These are phyloP conservation scores for Euphorbia tirucalli DNA, from an alignment of 345 rosid genomes.

Conservation along the genomic window DNA sequence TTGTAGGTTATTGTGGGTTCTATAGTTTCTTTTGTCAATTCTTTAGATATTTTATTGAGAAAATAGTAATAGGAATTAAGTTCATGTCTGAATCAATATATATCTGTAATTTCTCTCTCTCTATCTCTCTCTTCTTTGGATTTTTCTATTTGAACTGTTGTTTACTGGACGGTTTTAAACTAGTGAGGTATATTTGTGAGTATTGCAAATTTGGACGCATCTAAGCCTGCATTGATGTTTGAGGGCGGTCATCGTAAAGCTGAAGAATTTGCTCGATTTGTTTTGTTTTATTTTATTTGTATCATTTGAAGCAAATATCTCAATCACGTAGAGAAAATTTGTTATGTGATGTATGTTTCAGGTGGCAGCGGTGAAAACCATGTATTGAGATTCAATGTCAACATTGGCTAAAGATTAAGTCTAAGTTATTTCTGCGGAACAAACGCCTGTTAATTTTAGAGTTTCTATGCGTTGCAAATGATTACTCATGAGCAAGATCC, in stretches of 20 bases:
- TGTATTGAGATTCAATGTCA: background rate
- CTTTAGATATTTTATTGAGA: background rate
- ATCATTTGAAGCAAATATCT: background rate
- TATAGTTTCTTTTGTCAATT: background rate
- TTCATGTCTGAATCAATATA: background rate
- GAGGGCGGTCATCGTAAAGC: background rate
- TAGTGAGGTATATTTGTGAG: background rate
- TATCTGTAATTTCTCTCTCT: background rate
- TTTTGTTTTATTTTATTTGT: background rate
- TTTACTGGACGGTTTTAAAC: background rate
- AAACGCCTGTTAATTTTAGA: background rate
- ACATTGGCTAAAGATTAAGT: background rate
- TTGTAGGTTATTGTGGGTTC: background rate
- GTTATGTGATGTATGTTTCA: background rate
- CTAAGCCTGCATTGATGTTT: background rate
- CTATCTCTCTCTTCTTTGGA: background rate
- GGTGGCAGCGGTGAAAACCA: slow-evolving; percentile 3
- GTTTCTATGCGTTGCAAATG: slow-evolving; percentile 23
- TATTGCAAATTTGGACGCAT: background rate
- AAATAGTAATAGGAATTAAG: background rate
- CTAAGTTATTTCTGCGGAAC: no score
- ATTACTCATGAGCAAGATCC: slow-evolving; percentile 53
- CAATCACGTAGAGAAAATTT: background rate
- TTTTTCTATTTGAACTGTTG: background rate
- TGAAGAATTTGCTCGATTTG: background rate